Evolutionary conservation across 1,139 yeast species (phyloP).

Genomic region (Saccharomycopsis phalli): DNA sequence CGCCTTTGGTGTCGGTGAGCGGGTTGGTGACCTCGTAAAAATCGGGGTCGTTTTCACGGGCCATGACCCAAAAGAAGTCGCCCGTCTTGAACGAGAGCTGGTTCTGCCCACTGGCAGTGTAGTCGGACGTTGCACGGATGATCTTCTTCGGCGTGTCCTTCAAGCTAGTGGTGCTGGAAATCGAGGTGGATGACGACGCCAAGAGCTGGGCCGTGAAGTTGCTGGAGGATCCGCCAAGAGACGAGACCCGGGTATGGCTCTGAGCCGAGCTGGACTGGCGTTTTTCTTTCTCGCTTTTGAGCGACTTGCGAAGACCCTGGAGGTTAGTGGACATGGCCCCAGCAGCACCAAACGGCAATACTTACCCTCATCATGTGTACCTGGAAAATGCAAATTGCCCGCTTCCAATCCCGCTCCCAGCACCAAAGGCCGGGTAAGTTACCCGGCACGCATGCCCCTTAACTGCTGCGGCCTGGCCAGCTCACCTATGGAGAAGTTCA

Average conservation of each 20-base stretch:
- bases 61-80: slow-evolving; percentile 78
- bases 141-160: slow-evolving; percentile 56
- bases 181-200: slow-evolving; percentile 13
- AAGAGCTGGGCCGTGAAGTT: slow-evolving; percentile 15
- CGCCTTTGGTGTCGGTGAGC: slow-evolving; percentile 63
- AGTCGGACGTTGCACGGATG: slow-evolving; percentile 73
- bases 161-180: slow-evolving; percentile 7
- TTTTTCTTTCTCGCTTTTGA: slow-evolving; percentile 19
- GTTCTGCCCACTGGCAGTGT: slow-evolving; percentile 72
- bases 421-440: too few relatives aligned
- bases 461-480: too few relatives aligned
- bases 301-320: slow-evolving; percentile 18
- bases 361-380: background rate
- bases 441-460: too few relatives aligned
- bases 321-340: background rate
- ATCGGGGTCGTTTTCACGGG: slow-evolving; percentile 51
- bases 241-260: slow-evolving; percentile 15
- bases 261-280: slow-evolving; percentile 10
- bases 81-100: slow-evolving; percentile 75
- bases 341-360: background rate
- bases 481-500: slow-evolving; percentile 17
- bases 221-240: slow-evolving; percentile 3
- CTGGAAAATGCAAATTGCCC: background rate
- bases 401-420: too few relatives aligned
- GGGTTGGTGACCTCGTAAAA: slow-evolving; percentile 94